Conservation (phyloP, 192 early-diverging fungal genomes). For the Hyaloraphidium curvatum region DNA sequence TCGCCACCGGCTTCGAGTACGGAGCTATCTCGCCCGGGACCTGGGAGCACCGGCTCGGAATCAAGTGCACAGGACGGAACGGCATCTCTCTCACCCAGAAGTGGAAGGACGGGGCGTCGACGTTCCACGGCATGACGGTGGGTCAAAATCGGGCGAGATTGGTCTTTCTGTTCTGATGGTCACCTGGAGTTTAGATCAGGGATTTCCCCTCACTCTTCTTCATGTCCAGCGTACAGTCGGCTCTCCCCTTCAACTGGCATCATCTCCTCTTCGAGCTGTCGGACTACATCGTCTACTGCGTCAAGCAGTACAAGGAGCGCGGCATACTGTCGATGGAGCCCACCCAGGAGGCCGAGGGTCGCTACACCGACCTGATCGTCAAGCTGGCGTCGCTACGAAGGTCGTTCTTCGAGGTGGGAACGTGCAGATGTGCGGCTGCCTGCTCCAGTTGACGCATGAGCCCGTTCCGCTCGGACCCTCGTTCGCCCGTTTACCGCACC, state of each 20-base stretch:
- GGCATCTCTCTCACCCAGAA: neutral
- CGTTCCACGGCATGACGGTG: neutral
- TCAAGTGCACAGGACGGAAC: no score
- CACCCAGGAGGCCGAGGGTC: neutral
- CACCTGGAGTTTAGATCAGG: neutral
- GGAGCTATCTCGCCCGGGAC: neutral
- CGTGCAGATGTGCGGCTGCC: no score
- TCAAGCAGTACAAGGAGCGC: no score
- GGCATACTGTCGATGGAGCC: no score
- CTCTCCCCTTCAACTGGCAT: neutral
- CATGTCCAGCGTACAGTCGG: neutral
- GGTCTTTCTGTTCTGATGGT: no score
- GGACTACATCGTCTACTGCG: no score
- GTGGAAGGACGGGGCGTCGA: neutral
- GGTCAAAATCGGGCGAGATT: no score
- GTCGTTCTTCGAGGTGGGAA: no score
- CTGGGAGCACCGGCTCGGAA: no score
- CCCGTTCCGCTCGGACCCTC: neutral
- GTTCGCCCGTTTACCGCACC: neutral
- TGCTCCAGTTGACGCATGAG: neutral
- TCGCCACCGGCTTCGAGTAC: slow-evolving; percentile 1
- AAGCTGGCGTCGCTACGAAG: no score
- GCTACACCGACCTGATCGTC: no score
- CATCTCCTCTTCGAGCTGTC: no score
- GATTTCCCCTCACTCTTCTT: neutral